Conservation (phyloP, 257 asterid genomes). For the Petunia axillaris region DNA sequence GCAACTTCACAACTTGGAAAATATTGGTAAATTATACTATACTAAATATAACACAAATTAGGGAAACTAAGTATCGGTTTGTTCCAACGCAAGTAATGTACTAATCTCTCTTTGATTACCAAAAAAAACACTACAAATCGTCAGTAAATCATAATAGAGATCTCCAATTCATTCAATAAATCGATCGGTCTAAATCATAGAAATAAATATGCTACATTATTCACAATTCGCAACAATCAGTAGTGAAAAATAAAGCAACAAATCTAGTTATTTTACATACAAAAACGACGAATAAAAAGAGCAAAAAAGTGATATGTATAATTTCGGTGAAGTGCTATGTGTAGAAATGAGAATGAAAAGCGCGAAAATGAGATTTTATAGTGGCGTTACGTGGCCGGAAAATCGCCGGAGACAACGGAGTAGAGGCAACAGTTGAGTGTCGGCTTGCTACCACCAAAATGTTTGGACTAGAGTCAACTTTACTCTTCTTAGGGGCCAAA, state of each 20-base stretch:
- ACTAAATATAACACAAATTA: neutral
- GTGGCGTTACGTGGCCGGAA: neutral
- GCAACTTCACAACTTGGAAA: slow-evolving; percentile 1
- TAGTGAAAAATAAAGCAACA: neutral
- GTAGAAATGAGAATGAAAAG: neutral
- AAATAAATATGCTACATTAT: slow-evolving; percentile 6
- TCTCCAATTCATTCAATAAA: slow-evolving; percentile 12
- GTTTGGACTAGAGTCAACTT: slow-evolving; percentile 20
- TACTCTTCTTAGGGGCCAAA: neutral
- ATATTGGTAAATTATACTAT: neutral
- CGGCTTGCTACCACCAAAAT: slow-evolving; percentile 12
- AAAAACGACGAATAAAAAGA: neutral
- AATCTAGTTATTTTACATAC: slow-evolving; percentile 1
- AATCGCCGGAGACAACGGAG: slow-evolving; percentile 7
- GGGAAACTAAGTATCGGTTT: neutral
- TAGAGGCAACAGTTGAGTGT: slow-evolving; percentile 17
- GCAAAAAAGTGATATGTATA: neutral
- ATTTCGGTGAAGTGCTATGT: neutral
- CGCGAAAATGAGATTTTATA: too few species aligned
- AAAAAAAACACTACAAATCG: neutral
- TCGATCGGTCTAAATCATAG: neutral
- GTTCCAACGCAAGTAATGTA: neutral
- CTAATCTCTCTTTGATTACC: neutral
- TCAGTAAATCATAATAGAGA: slow-evolving; percentile 2
- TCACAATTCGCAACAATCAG: neutral